Percentiles rank a stretch among this genome's conserved stretches.
Evolutionary conservation across 2,329 filamentous ascomycete genomes (phyloP).

Genomic region (Volutella citrinella): DNA sequence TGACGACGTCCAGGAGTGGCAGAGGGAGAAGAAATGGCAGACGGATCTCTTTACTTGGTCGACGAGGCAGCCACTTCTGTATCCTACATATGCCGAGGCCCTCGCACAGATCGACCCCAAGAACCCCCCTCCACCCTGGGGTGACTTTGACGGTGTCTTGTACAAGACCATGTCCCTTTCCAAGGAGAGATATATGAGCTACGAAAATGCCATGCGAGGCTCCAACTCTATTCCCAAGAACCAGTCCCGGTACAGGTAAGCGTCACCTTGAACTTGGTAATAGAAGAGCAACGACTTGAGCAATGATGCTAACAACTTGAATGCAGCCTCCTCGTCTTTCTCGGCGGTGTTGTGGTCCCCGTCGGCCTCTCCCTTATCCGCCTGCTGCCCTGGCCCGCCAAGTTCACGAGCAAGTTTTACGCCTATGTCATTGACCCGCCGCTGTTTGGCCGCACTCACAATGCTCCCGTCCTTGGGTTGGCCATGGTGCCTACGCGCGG

Average conservation of each 20-base stretch:
- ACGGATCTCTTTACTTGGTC: slow-evolving; percentile 11
- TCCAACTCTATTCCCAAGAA: slow-evolving; percentile 5
- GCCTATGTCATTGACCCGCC: slow-evolving; percentile 28
- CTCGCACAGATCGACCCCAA: slow-evolving; percentile 10
- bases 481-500: slow-evolving; percentile 37
- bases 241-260: slow-evolving; percentile 19
- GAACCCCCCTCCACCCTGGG: slow-evolving; percentile 4
- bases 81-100: slow-evolving; percentile 14
- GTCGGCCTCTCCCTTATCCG: slow-evolving; percentile 20
- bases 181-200: slow-evolving; percentile 4
- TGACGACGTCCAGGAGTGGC: slow-evolving; percentile 1
- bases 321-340: slow-evolving; percentile 16
- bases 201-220: slow-evolving; percentile 11
- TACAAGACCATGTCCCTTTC: slow-evolving; percentile 16
- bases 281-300: too few relatives aligned
- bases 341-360: slow-evolving; percentile 18
- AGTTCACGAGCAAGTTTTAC: slow-evolving; percentile 17
- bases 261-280: too few relatives aligned
- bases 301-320: background rate
- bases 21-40: slow-evolving; percentile 18
- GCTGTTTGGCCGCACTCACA: slow-evolving; percentile 21
- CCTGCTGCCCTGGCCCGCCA: slow-evolving; percentile 14
- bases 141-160: background rate
- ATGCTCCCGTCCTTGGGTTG: slow-evolving; percentile 19
- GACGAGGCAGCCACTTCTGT: slow-evolving; percentile 4